phyloP scores from a whole-genome alignment of 176 grass and related monocot genomes.

The Alloteropsis semialata region DNA sequence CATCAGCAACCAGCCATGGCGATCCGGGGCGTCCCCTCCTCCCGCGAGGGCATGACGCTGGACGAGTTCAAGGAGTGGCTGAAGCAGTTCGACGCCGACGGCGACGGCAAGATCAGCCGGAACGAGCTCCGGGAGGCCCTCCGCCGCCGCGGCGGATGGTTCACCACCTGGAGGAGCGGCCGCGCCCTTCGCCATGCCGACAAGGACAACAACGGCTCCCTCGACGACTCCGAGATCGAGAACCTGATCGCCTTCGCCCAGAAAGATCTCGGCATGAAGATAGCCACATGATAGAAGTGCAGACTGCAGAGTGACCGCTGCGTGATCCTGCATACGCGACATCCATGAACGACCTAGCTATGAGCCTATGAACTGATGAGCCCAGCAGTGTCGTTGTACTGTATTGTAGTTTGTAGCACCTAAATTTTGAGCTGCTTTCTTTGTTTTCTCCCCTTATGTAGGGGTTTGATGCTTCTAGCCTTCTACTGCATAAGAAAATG shows the following conservation, averaged over 20 bases:
- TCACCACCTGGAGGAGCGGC: constrained; percentile 30
- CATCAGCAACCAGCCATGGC: constrained; percentile 41
- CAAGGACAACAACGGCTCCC: constrained; percentile 39
- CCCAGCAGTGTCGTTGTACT: not conserved
- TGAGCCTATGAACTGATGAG: no score
- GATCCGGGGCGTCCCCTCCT: constrained; percentile 22
- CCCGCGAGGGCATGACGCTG: constrained; percentile 27
- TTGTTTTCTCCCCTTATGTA: not conserved
- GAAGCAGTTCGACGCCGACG: constrained; percentile 44
- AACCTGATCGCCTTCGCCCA: constrained; percentile 45
- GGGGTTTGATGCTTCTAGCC: not conserved
- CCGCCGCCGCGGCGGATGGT: constrained; percentile 25
- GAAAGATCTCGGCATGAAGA: constrained; percentile 44
- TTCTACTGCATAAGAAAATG: not conserved
- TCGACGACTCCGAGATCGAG: constrained; percentile 52
- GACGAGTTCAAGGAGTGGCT: constrained; percentile 57
- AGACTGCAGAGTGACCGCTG: not conserved
- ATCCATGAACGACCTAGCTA: not conserved
- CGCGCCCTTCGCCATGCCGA: constrained; percentile 23
- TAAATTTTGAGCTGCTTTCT: not conserved
- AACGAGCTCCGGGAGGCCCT: constrained; percentile 49
- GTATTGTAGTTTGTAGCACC: no score
- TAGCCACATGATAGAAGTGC: constrained; percentile 22
- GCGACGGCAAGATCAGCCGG: constrained; percentile 49
- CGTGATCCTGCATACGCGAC: not conserved